Evolutionary conservation across 768 basidiomycete species (phyloP), one percentile per base, ranked within the genome.

Genomic region (Hericium rajendrae): DNA sequence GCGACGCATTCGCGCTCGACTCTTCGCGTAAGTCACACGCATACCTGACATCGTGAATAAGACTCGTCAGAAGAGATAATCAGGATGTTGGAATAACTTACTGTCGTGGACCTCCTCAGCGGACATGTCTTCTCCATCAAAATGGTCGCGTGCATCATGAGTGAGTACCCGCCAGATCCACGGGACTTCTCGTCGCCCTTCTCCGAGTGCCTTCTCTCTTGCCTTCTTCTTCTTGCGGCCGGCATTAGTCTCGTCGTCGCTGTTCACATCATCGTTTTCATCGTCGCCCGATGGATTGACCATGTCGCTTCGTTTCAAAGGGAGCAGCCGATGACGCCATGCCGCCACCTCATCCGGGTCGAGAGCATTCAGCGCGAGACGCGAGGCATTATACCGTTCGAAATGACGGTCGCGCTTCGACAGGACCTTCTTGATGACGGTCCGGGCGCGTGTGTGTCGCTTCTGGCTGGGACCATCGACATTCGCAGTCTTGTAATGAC

Each of bases 21-120:
- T n/a, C n/a, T n/a, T 71, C 1, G 52, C 48, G 68, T 68, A 71
- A 37, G 70, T 67, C 15, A 22, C 63, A 8, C 62, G 65, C n/a
- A 64, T 38, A 48, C 56, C 63, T 64, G 22, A 22, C 13, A 11
- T n/a, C 4, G 28, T 20, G 15, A 49, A 1, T n/a, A n/a, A n/a
- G n/a, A n/a, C 37, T 32, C 12, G 6, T 18, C 20, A 28, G 11
- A 32, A 28, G 9, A 18, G 12, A 20, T 12, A 20, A n/a, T n/a
- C 5, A 28, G 6, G 18, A 38, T 6, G 5, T 15, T 20, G 3
- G 11, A n/a, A n/a, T n/a, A n/a, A 55, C 43, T 55, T 37, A 41
- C 39, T 48, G 11, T 54, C 38, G 18, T 28, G 24, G 22, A 20
- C 18, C 10, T 51, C 48, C 4, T 39, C 28, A 6, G 15, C 26